Base-by-base conservation (phyloP, 2,329 filamentous ascomycete genomes). In the Trichophyton schoenleinii region DNA sequence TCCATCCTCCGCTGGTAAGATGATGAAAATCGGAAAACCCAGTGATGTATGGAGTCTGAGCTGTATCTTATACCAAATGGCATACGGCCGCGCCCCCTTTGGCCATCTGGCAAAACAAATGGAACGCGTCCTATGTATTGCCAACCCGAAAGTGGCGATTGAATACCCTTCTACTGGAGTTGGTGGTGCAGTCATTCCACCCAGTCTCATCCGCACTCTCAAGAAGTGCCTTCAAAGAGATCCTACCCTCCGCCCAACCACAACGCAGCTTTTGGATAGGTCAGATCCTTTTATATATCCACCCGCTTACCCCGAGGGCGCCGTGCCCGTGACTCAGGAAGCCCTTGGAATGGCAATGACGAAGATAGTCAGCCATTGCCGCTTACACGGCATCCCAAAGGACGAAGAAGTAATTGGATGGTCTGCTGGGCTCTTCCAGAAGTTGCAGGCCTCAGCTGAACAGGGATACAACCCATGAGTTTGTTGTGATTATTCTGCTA, bases 1-100 rank as follows among this genome's bases (percentile, higher is more conserved):
- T 60, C 75, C 73, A 61, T 70, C 76, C 63, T 77, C 73, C 58
- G 72, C 75, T 59, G 71, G 75, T 75, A 95, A 91, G 72, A 80
- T 96, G 63, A 94, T 96, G 86, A 96, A 96, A 72, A 80, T 99
- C 5, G 95, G 94, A 63, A 97, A 97, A 70, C 89, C 94, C 5
- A 94, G 88, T 67, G 94, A 99, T 72, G 86, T 99, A 18, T 99
- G 94, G 94, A 92, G 88, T 71, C 76, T 99, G 13, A 94, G 94
- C 18, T 99, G 94, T 71, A 97, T 99, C 64, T 79, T 99, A 13
- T 99, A 95, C 76, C 92, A 97, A 72, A 95, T 99, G 88, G 89
- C 92, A 0, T 99, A 99, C 71, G 94, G 94, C n/a, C 82, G 87
- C n/a, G 88, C 90, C 2, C 94, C 94, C 0, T 99, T 99, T 70